Conservation (phyloP, 805 yeast genomes). For the Pichia kluyveri region DNA sequence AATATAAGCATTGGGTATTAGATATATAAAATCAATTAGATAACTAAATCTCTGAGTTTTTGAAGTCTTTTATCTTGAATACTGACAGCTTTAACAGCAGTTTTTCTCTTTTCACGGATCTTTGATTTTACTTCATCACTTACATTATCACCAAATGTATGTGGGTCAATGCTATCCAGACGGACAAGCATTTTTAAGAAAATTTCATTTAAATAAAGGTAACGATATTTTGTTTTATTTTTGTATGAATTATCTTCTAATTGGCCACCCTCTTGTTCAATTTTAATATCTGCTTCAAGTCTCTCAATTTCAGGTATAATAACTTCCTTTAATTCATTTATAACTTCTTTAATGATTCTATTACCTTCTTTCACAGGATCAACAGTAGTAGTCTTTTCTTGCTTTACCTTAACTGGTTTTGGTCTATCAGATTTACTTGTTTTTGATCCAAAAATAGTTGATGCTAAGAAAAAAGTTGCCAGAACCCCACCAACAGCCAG, state of each 20-base stretch:
- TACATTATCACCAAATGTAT: constrained; percentile 15
- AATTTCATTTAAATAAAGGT: constrained; percentile 56
- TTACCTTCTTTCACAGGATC: constrained; percentile 14
- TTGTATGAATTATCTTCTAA: constrained; percentile 13
- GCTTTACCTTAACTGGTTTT: constrained; percentile 6
- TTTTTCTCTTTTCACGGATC: constrained; percentile 33
- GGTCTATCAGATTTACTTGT: constrained; percentile 6
- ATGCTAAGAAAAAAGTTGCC: too few species aligned
- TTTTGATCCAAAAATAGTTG: neutral
- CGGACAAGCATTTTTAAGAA: constrained; percentile 56
- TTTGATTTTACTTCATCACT: constrained; percentile 43
- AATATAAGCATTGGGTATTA: too few species aligned
- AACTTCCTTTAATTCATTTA: neutral
- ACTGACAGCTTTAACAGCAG: constrained; percentile 35
- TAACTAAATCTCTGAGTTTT: constrained; percentile 5
- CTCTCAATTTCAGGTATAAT: constrained; percentile 2
- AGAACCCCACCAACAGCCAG: constrained; percentile 1
- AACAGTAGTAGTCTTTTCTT: constrained; percentile 13
- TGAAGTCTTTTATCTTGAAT: neutral
- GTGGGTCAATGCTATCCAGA: constrained; percentile 48
- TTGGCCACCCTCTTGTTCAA: neutral
- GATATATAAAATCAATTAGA: too few species aligned
- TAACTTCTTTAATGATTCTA: constrained; percentile 2
- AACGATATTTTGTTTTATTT: constrained; percentile 33
- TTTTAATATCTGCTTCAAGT: constrained; percentile 2